Conservation (phyloP, 257 asterid species). For the Eustoma russellianum region DNA sequence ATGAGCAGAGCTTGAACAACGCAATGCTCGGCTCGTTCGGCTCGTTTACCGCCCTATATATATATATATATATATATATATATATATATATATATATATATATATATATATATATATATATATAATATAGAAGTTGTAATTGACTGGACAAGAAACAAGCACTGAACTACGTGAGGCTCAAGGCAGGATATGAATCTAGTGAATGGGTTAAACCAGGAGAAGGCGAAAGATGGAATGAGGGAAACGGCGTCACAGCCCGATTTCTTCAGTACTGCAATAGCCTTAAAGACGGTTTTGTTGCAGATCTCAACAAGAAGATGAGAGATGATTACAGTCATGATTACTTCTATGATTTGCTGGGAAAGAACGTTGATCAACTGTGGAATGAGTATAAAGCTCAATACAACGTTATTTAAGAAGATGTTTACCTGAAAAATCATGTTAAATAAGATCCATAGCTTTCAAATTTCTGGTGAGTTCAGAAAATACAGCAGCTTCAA, state of each 20-base stretch:
- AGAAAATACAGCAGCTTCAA: too few species aligned
- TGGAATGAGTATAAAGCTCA: conserved; percentile 57
- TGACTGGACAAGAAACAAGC: too few species aligned
- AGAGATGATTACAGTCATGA: conserved; percentile 28
- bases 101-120: too few species aligned
- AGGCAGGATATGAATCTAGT: conserved; percentile 41
- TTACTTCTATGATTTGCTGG: conserved; percentile 42
- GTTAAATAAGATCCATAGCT: too few species aligned
- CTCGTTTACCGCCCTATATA: too few species aligned
- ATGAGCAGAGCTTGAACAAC: too few species aligned
- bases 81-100: too few species aligned
- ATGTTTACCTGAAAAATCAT: too few species aligned
- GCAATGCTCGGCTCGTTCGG: too few species aligned
- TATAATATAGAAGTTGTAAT: too few species aligned
- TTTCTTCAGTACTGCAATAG: conserved; percentile 53
- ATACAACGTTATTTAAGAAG: conserved; percentile 6
- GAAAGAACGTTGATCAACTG: conserved; percentile 48
- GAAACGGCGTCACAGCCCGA: conserved; percentile 53
- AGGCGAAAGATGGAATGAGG: conserved; percentile 61
- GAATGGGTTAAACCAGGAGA: conserved; percentile 57
- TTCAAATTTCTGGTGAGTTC: too few species aligned
- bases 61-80: too few species aligned
- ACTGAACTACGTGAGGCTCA: conserved; percentile 53
- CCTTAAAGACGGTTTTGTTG: conserved; percentile 41
- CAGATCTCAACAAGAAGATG: conserved; percentile 55